Evolutionary conservation across 805 yeast genomes (phyloP), one percentile per base, ranked within the genome.

Genomic region (Saccharomycopsis babjevae): DNA sequence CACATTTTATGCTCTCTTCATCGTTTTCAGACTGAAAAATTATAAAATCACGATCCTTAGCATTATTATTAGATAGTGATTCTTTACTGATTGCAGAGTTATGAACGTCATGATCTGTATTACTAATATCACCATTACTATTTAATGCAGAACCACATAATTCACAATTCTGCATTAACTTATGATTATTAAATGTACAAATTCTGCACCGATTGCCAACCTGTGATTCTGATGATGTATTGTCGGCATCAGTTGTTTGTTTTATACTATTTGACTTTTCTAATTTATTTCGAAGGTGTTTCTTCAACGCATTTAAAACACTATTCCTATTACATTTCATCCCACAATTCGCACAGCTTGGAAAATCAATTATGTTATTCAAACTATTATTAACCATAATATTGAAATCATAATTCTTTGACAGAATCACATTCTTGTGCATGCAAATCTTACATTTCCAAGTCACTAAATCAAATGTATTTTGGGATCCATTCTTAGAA

Each of bases 401-500:
- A n/a, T 59, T 70, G 36, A 63, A 69, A 50, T 70, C 69, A 22
- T 71, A 69, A 15, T 70, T 70, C 8, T 69, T 7, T 1, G 58
- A 65, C 7, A 71, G 69, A 2, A 80, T 66, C 11, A 70, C 71
- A 68, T 90, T 89, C 30, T 84, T 76, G 69, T 77, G 88, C n/a
- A 83, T 82, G 71, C 99, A 93, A 2, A 94, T 92, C n/a, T 87
- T 86, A 70, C 99, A 93, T 1, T 80, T 79, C 99, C 99, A 93
- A 36, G 77, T 74, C 18, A 69, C 63, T 15, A 56, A n/a, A 10
- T 58, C 61, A 3, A 10, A 10, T n/a, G 1, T n/a, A 28, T 56
- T 56, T 3, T n/a, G 20, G 10, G 3, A n/a, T 2, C 18, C 18
- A 16, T 40, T 22, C 8, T 30, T 20, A 3, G 15, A 38, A n/a